A percentile compares a stretch with the other conserved stretches of the same genome.
Evolutionary conservation across 75 land plant genomes (phyloP).

Genomic region (Larix kaempferi): DNA sequence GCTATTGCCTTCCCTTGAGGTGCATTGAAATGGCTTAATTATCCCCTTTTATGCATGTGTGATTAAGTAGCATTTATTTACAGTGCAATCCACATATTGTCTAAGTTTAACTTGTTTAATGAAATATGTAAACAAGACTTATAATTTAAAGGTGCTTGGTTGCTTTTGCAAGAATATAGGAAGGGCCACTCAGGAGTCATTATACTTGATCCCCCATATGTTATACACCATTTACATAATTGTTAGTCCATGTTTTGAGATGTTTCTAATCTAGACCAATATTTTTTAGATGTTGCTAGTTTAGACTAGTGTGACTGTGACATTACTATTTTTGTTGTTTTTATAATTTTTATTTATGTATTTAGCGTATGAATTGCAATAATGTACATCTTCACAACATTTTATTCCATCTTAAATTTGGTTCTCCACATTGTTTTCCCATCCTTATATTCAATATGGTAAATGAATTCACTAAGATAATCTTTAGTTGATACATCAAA

Average conservation of each 20-base stretch:
- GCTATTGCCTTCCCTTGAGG: neutral
- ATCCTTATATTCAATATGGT: neutral
- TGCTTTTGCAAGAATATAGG: constrained; percentile 54
- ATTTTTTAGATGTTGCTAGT: constrained; percentile 6
- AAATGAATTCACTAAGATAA: neutral
- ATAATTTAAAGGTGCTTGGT: neutral
- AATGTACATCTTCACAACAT: neutral
- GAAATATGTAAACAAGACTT: neutral
- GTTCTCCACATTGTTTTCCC: neutral
- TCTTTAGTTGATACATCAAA: constrained; percentile 31
- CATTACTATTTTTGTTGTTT: no score
- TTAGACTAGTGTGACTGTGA: constrained; percentile 47
- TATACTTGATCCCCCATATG: constrained; percentile 85
- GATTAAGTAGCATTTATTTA: neutral
- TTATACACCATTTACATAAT: constrained; percentile 73
- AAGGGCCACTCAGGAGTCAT: constrained; percentile 71
- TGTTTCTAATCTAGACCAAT: constrained; percentile 39
- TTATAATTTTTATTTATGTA: no score
- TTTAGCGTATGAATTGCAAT: neutral
- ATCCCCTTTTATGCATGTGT: neutral
- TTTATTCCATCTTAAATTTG: neutral
- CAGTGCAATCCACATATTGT: neutral
- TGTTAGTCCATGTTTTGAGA: constrained; percentile 74
- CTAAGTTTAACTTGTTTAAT: neutral
- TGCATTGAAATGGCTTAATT: neutral